Base-by-base conservation (phyloP, 2,329 filamentous ascomycete genomes). In the Cercospora nicotianae region DNA sequence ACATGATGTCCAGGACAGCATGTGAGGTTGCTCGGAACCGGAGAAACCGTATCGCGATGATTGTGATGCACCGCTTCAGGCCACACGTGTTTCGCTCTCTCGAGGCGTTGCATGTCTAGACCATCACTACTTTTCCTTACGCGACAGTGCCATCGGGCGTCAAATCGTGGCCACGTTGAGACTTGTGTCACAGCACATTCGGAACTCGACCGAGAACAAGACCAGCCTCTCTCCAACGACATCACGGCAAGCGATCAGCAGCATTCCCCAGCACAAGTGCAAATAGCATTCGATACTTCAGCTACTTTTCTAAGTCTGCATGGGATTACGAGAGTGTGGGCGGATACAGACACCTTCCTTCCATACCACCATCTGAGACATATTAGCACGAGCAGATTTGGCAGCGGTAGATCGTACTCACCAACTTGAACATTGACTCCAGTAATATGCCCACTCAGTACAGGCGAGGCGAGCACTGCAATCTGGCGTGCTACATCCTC, bases 291-390 rank as follows among this genome's bases (percentile, higher is more conserved):
- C 36, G 16, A 42, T 5, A 42, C 36, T 42, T 42, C 36, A n/a
- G 36, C 16, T n/a, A 5, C 36, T 42, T 42, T 8, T 5, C 36
- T 42, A n/a, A 42, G 7, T 42, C 30, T 58, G 53, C 23, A n/a
- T n/a, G 16, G 5, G 30, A 33, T 20, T 5, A 58, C 0, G 30
- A 23, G 13, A 10, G 12, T n/a, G 23, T 30, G 9, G 70, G 68
- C 23, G 68, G 70, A 16, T 64, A 75, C 39, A 76, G 63, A 51
- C 76, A 61, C 45, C 75, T 66, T n/a, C 74, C 75, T 48, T 76
- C 74, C 75, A 76, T 76, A 0, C 75, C 75, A 9, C 74, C 75
- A 65, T 76, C 75, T 7, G 72, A 70, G 71, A 72, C 23, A 74
- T 28, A 23, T 71, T 68, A 42, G 23, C 30, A 20, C 23, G 10